Evolutionary conservation across 2,329 filamentous ascomycete species (phyloP).

Genomic region (Ceratocystis ficicola): DNA sequence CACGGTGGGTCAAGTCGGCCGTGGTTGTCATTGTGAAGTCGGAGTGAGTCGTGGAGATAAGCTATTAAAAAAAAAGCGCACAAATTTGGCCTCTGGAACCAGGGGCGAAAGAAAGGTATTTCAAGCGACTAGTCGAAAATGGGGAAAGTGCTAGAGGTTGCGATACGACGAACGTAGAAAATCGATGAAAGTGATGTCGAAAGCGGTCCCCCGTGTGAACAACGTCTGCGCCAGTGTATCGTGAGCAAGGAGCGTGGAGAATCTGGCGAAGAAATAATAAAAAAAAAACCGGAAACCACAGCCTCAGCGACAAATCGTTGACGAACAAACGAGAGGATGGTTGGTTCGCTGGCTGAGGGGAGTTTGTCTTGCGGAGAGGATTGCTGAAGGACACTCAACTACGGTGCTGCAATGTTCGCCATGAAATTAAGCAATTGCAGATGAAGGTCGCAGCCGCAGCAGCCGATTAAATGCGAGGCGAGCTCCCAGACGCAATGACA

Average conservation of each 20-base stretch:
- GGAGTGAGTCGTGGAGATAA: not conserved
- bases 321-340: conserved; percentile 15
- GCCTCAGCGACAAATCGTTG: conserved; percentile 22
- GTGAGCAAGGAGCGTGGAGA: conserved; percentile 15
- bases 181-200: not conserved
- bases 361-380: conserved; percentile 15
- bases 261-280: conserved; percentile 7
- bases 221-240: not conserved
- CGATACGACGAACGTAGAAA: conserved; percentile 1
- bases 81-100: conserved; percentile 20
- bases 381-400: conserved; percentile 12
- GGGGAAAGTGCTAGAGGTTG: not conserved
- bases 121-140: conserved; percentile 16
- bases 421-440: conserved; percentile 10
- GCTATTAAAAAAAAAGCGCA: conserved; percentile 23
- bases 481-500: not conserved
- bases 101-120: conserved; percentile 7
- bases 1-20: conserved; percentile 59
- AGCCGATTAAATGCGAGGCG: not conserved
- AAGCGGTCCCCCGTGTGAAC: not conserved
- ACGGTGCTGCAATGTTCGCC: conserved; percentile 13
- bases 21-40: conserved; percentile 26
- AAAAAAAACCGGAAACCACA: conserved; percentile 22
- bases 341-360: not conserved
- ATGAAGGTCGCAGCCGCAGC: not conserved